These are phyloP conservation scores for Aquilaria sinensis DNA, from an alignment of 345 rosid species.

Conservation along the genomic window DNA sequence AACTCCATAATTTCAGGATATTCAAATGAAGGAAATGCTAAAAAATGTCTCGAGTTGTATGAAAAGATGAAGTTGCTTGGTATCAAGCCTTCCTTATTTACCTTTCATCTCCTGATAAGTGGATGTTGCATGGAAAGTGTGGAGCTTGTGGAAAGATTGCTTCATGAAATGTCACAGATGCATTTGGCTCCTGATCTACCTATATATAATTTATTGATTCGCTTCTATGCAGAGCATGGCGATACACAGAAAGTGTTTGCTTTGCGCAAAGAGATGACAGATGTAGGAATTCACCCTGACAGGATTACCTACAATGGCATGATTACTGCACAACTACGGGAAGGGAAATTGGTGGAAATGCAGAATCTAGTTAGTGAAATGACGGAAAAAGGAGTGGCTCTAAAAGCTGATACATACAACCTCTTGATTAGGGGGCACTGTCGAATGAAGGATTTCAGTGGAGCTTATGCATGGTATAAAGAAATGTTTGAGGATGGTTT, in stretches of 20 bases:
- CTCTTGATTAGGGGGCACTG: slow-evolving; percentile 57
- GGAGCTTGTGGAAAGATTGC: slow-evolving; percentile 38
- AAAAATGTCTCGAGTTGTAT: slow-evolving; percentile 53
- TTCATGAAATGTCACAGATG: slow-evolving; percentile 44
- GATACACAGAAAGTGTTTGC: slow-evolving; percentile 38
- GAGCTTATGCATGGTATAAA: slow-evolving; percentile 66
- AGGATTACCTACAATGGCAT: slow-evolving; percentile 61
- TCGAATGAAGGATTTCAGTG: slow-evolving; percentile 36
- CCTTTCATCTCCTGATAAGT: slow-evolving; percentile 53
- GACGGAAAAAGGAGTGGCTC: slow-evolving; percentile 42
- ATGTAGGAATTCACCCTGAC: slow-evolving; percentile 41
- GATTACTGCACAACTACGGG: slow-evolving; percentile 47
- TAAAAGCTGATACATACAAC: slow-evolving; percentile 64
- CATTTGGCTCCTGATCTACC: slow-evolving; percentile 52
- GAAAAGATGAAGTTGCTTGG: slow-evolving; percentile 59
- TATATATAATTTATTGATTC: slow-evolving; percentile 50
- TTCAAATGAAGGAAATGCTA: slow-evolving; percentile 35
- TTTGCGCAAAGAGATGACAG: slow-evolving; percentile 48
- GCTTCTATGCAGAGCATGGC: slow-evolving; percentile 43
- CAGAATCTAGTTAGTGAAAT: slow-evolving; percentile 41
- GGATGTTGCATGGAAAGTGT: slow-evolving; percentile 44
- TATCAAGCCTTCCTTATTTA: slow-evolving; percentile 44
- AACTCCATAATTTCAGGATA: slow-evolving; percentile 72
- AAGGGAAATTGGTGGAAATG: slow-evolving; percentile 35
- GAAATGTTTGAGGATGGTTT: slow-evolving; percentile 61